Percentiles rank a stretch among this genome's conserved stretches.
Conservation (phyloP, 768 basidiomycete genomes). For the Hypholoma fasciculare region DNA sequence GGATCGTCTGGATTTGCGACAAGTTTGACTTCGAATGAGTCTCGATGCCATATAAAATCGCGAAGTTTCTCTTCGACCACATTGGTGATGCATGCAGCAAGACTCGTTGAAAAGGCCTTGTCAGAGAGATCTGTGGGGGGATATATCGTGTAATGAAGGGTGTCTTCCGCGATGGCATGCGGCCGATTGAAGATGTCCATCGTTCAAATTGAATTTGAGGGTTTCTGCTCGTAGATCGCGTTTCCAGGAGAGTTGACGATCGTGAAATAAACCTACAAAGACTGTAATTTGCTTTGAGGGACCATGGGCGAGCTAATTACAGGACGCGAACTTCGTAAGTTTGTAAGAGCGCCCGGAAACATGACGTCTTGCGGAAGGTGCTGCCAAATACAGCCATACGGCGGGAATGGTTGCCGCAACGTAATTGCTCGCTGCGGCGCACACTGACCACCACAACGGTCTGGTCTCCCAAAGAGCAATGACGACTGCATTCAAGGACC, state of each 20-base stretch:
- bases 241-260: too few species aligned
- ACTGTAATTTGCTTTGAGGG: background rate
- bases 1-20: slow-evolving; percentile 40
- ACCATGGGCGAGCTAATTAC: background rate
- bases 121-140: slow-evolving; percentile 55
- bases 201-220: background rate
- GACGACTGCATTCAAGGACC: slow-evolving; percentile 72
- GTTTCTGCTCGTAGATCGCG: too few species aligned
- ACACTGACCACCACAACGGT: background rate
- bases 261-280: too few species aligned
- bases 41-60: slow-evolving; percentile 81
- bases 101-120: slow-evolving; percentile 58
- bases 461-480: slow-evolving; percentile 28
- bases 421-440: background rate
- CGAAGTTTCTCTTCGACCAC: slow-evolving; percentile 55
- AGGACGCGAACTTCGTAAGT: background rate
- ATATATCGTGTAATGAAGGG: slow-evolving; percentile 75
- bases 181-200: slow-evolving; percentile 76
- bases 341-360: background rate
- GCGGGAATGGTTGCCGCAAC: background rate
- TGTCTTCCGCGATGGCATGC: slow-evolving; percentile 84
- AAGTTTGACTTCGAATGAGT: slow-evolving; percentile 78
- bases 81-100: slow-evolving; percentile 66
- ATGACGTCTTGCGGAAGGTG: slow-evolving; percentile 1
- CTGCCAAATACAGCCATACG: slow-evolving; percentile 16